Evolutionary conservation across 2,329 filamentous ascomycete species (phyloP), one percentile per base, ranked within the genome.

Genomic region (Colletotrichum acutatum): DNA sequence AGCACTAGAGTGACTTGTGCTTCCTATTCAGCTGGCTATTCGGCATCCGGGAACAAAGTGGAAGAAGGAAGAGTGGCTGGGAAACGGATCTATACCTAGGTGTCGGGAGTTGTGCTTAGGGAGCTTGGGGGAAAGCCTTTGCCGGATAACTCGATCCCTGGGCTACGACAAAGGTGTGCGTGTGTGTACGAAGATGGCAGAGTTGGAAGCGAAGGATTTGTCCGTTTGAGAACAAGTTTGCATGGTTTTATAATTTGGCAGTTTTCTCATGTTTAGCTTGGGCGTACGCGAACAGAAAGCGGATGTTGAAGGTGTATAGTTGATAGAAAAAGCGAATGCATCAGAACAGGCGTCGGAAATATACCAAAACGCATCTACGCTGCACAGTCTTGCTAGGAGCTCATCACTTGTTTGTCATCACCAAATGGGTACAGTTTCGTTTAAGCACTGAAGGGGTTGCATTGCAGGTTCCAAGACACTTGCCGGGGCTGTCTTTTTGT

Each of bases 241-340:
- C 42, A 2, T 49, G 19, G 42, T 49, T 49, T 49, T n/a, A n/a
- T n/a, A 49, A 22, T 49, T 49, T 49, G 19, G 42, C 16, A 49
- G 42, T 49, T 49, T n/a, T 49, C 42, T 9, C 2, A 49, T 49
- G 56, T 66, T 8, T 56, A 32, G 65, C 34, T 58, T 11, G 14
- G 49, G 54, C 28, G 64, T 19, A 54, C 46, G 34, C 14, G 12
- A 42, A 14, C 37, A 24, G 28, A 30, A 42, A 53, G 30, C 46
- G 3, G 54, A 60, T 16, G 56, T 66, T n/a, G 62, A 30, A 11
- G 11, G 62, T 65, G 34, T 28, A 56, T 14, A 46, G 61, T 52
- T 24, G 28, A 37, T 24, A 30, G 71, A 24, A 61, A 61, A 62
- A 69, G 37, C 53, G 49, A 24, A 30, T 64, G 67, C 49, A 66